phyloP scores from a whole-genome alignment of 345 rosid genomes.

The Mercurialis annua region DNA sequence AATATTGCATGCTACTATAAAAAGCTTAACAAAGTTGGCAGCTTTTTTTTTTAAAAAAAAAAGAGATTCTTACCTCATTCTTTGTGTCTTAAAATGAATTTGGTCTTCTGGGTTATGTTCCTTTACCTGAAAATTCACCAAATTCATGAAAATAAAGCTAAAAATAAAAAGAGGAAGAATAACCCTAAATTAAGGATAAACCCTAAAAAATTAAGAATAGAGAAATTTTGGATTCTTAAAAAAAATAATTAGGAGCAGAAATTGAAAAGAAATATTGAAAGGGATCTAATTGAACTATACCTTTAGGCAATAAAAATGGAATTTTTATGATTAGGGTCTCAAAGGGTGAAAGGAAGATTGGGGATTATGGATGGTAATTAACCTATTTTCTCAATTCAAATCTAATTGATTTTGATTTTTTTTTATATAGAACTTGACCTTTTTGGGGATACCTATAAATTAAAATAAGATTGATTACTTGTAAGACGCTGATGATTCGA shows the following conservation, averaged over 20 bases:
- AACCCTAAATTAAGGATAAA: background rate
- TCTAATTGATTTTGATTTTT: no score
- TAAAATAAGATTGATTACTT: no score
- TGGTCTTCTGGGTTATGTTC: conserved; percentile 1
- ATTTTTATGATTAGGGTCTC: conserved; percentile 4
- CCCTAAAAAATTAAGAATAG: conserved; percentile 9
- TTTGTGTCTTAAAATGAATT: conserved; percentile 10
- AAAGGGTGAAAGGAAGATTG: background rate
- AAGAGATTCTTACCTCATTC: conserved; percentile 10
- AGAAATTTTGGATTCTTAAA: background rate
- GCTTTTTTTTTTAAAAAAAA: background rate
- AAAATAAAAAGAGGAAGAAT: background rate
- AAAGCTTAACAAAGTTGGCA: background rate
- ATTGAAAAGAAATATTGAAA: background rate
- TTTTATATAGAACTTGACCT: no score
- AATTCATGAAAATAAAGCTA: conserved; percentile 2
- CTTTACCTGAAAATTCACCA: conserved; percentile 20
- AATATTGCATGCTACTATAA: background rate
- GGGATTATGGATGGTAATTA: conserved; percentile 1
- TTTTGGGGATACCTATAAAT: no score
- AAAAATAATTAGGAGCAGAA: conserved; percentile 7
- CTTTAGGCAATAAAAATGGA: background rate
- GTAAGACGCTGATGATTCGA: no score
- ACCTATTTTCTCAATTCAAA: no score
- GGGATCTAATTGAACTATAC: conserved; percentile 10